Evolutionary conservation across 2,329 filamentous ascomycete genomes (phyloP).

Genomic region (Lachnellula occidentalis): DNA sequence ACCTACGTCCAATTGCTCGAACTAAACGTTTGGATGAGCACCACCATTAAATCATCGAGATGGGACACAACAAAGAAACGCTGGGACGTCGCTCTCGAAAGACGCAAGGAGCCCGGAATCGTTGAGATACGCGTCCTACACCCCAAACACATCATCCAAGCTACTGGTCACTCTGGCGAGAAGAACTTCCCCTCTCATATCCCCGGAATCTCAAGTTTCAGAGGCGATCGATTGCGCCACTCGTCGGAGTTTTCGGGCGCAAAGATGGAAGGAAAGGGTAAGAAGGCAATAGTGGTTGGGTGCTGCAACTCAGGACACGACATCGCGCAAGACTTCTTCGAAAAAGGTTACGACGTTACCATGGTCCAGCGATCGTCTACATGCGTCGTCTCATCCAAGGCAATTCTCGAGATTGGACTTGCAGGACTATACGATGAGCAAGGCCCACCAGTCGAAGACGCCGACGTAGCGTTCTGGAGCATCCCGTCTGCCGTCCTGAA

Average conservation of each 20-base stretch:
- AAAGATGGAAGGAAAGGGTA: constrained; percentile 40
- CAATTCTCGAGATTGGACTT: constrained; percentile 36
- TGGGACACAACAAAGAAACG: constrained; percentile 36
- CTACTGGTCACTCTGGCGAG: constrained; percentile 46
- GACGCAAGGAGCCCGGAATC: constrained; percentile 3
- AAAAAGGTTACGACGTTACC: constrained; percentile 62
- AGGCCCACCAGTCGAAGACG: constrained; percentile 54
- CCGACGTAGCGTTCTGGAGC: constrained; percentile 55
- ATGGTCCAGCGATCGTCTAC: constrained; percentile 66
- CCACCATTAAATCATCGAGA: constrained; percentile 39
- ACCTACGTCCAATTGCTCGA: constrained; percentile 58
- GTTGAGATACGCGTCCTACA: constrained; percentile 4
- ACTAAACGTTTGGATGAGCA: constrained; percentile 59
- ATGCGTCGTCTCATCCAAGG: constrained; percentile 52
- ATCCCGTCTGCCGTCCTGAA: constrained; percentile 57
- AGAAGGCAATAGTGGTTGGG: constrained; percentile 60
- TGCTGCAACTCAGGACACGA: constrained; percentile 66
- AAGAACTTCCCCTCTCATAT: constrained; percentile 42
- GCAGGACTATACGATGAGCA: constrained; percentile 35
- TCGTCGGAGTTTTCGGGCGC: constrained; percentile 56
- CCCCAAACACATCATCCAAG: constrained; percentile 21
- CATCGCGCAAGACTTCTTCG: constrained; percentile 62
- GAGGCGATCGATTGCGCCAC: constrained; percentile 53
- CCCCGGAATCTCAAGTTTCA: constrained; percentile 47
- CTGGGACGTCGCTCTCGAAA: constrained; percentile 52